phyloP scores from a whole-genome alignment of 768 basidiomycete species.

The Multifurca ochricompacta region DNA sequence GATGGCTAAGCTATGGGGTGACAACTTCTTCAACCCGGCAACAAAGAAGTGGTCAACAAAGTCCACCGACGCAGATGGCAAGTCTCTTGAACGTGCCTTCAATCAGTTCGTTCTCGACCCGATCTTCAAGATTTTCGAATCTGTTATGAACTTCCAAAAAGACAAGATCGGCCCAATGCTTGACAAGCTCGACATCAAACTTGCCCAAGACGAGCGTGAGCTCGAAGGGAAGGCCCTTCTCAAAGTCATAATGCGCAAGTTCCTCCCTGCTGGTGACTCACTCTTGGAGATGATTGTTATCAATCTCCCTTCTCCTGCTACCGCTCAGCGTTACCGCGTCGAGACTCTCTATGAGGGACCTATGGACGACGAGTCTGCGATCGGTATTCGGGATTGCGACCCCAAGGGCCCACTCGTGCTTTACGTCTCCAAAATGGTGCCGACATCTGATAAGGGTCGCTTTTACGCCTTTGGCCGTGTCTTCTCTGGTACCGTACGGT shows the following conservation, averaged over 20 bases:
- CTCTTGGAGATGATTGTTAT: conserved; percentile 99
- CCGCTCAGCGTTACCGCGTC: conserved; percentile 97
- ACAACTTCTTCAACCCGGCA: conserved; percentile 97
- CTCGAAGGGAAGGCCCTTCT: conserved; percentile 93
- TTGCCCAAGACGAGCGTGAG: conserved; percentile 81
- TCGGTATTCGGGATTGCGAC: conserved; percentile 97
- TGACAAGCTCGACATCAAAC: conserved; percentile 93
- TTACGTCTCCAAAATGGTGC: conserved; percentile 99
- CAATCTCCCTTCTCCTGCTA: conserved; percentile 94
- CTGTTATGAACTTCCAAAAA: conserved; percentile 99
- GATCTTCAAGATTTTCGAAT: conserved; percentile 97
- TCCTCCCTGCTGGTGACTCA: conserved; percentile 97
- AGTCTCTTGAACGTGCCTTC: conserved; percentile 95
- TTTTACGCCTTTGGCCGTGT: conserved; percentile 99
- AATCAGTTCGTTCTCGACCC: conserved; percentile 98
- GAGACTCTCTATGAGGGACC: conserved; percentile 99
- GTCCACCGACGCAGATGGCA: conserved; percentile 66
- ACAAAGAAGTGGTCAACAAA: conserved; percentile 96
- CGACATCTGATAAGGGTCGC: conserved; percentile 98
- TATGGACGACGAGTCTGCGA: conserved; percentile 99
- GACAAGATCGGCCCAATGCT: conserved; percentile 75
- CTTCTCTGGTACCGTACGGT: conserved; percentile 95
- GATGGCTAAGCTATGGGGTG: conserved; percentile 97
- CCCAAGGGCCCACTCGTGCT: conserved; percentile 93
- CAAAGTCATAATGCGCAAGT: conserved; percentile 98